These are phyloP conservation scores for Sequoiadendron giganteum DNA, from an alignment of 75 land plant genomes.

Conservation along the genomic window DNA sequence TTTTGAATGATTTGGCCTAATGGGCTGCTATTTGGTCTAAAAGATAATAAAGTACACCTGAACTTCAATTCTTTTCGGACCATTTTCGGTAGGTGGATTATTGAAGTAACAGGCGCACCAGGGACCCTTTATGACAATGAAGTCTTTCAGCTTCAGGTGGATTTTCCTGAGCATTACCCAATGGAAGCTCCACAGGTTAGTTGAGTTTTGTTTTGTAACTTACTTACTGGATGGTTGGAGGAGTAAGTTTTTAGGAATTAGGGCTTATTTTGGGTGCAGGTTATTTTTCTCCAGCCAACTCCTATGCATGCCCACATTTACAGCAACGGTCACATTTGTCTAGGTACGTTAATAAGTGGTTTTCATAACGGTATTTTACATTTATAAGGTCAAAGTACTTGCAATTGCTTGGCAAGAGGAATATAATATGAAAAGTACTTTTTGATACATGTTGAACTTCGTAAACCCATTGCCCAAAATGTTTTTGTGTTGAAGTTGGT, in stretches of 20 bases:
- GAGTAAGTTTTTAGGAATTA: not conserved
- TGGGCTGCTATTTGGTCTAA: not conserved
- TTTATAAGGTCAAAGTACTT: not conserved
- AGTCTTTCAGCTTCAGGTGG: conserved; percentile 84
- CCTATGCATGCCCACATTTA: conserved; percentile 95
- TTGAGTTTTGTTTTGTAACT: not conserved
- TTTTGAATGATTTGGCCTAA: not conserved
- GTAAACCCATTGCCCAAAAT: not conserved
- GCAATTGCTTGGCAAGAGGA: not conserved
- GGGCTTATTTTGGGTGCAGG: conserved; percentile 36
- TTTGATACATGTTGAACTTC: not conserved
- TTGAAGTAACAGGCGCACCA: conserved; percentile 84
- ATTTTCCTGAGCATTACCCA: conserved; percentile 96
- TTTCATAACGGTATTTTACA: not conserved
- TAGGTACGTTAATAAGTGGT: conserved; percentile 47
- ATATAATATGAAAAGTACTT: not conserved
- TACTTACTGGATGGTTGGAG: not conserved
- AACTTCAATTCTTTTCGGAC: not conserved
- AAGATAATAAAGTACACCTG: not conserved
- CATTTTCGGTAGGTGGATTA: conserved; percentile 57
- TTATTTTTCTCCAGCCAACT: conserved; percentile 75
- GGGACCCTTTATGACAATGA: conserved; percentile 80
- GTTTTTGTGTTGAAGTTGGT: not conserved
- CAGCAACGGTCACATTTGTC: conserved; percentile 94
- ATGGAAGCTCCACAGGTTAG: conserved; percentile 97